phyloP scores from a whole-genome alignment of 2,329 filamentous ascomycete species.

The Albifimbria verrucaria region DNA sequence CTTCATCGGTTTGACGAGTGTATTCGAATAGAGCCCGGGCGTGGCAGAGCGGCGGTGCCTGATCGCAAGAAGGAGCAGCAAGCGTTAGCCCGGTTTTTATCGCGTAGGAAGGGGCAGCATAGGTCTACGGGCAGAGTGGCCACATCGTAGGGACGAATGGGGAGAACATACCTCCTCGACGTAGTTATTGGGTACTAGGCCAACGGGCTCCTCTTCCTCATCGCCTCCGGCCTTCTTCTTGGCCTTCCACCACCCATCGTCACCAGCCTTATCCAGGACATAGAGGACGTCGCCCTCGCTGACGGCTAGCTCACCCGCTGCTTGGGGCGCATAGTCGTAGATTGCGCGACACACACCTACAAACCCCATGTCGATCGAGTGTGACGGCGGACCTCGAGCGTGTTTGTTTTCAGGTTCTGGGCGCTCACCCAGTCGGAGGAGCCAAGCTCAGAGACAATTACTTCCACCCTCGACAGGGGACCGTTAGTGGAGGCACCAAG shows the following conservation, averaged over 20 bases:
- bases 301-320: slow-evolving; percentile 80
- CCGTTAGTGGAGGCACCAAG: too few relatives aligned
- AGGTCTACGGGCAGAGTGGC: neutral
- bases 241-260: slow-evolving; percentile 90
- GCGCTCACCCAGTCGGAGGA: too few relatives aligned
- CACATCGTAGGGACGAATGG: slow-evolving; percentile 1
- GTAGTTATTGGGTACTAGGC: slow-evolving; percentile 91
- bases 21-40: slow-evolving; percentile 98
- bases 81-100: neutral
- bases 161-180: slow-evolving; percentile 69
- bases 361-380: slow-evolving; percentile 69
- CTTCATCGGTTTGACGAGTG: slow-evolving; percentile 93
- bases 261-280: slow-evolving; percentile 74
- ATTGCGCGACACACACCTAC: slow-evolving; percentile 85
- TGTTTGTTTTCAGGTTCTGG: neutral
- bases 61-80: neutral
- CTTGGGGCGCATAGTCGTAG: slow-evolving; percentile 89
- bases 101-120: neutral
- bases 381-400: neutral
- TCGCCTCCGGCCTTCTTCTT: slow-evolving; percentile 84
- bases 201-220: slow-evolving; percentile 87
- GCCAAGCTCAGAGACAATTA: too few relatives aligned
- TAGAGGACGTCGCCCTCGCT: slow-evolving; percentile 85
- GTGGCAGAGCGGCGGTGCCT: slow-evolving; percentile 64
- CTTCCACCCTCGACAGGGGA: too few relatives aligned